Evolutionary conservation across 371 early-diverging fungal genomes (phyloP), one percentile per base, ranked within the genome.

Genomic region (Mortierella sp.): DNA sequence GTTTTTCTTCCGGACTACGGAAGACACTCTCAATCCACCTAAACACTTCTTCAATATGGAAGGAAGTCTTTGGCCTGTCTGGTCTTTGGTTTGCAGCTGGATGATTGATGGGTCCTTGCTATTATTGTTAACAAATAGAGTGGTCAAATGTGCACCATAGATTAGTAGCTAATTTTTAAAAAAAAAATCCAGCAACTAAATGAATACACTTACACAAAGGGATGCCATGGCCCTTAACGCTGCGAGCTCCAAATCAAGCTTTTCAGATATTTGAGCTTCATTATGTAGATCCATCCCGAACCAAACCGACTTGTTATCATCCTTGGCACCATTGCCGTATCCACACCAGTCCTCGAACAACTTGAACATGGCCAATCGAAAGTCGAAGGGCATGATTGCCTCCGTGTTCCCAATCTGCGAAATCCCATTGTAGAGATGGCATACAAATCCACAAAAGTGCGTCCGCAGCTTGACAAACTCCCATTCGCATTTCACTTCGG

Each of bases 261-360:
- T 86, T 64, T 97, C 94, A 52, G 90, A 91, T 70, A 88, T 91
- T 8, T 94, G 91, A 57, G 94, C 93, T 21, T 87, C 87, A 72
- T 92, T 95, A 71, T 90, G 86, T 58, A 90, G 90, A 40, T 96
- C 96, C 63, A 97, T 81, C 0, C 93, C 92, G 57, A 87, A 83
- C 5, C 87, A 76, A 73, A 96, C 93, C 90, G 95, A 92, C 52
- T 89, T 90, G 4, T 88, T 89, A 72, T 97, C 96, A 0, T 92
- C 83, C 4, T 91, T 89, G n/a, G 84, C 86, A 0, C 93, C 87
- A 48, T 88, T 87, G 1, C 97, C 97, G 74, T 94, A 91, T 2
- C 98, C 95, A 82, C 97, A 95, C 98, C 98, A 98, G 57, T 92
- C 89, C 79, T 97, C 97, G 86, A 97, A 93, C 73, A 97, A 87